phyloP scores from a whole-genome alignment of 192 early-diverging fungal genomes.

The Coemansia sp. region DNA sequence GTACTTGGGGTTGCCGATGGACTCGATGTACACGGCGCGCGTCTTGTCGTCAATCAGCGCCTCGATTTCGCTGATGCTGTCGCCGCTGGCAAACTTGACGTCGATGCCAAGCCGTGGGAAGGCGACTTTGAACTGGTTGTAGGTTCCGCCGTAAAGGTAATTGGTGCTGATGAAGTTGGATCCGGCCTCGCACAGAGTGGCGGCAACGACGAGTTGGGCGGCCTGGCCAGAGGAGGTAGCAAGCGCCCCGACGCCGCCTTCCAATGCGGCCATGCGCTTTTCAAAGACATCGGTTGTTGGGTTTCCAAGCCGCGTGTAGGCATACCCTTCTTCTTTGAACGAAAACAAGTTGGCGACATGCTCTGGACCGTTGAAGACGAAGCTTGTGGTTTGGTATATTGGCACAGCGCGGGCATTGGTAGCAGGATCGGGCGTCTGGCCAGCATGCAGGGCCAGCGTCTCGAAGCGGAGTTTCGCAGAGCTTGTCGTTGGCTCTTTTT shows the following conservation, averaged over 20 bases:
- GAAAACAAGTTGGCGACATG: constrained; percentile 83
- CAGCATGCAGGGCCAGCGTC: constrained; percentile 90
- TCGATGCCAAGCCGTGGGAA: no score
- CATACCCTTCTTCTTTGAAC: constrained; percentile 70
- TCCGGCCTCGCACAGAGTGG: constrained; percentile 72
- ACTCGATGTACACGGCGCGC: no score
- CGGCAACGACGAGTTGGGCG: constrained; percentile 80
- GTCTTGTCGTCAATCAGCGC: no score
- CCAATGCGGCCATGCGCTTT: constrained; percentile 86
- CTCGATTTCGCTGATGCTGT: no score
- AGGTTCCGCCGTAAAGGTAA: no score
- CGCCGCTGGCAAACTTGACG: no score
- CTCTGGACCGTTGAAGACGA: constrained; percentile 74
- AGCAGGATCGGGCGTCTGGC: constrained; percentile 60
- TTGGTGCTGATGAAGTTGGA: constrained; percentile 91
- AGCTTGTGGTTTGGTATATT: constrained; percentile 88
- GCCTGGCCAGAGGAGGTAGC: constrained; percentile 77
- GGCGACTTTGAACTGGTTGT: no score
- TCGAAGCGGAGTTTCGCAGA: constrained; percentile 62
- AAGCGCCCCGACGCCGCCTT: constrained; percentile 78
- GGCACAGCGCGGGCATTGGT: constrained; percentile 84
- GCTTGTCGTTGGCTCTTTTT: not conserved
- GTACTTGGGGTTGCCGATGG: no score
- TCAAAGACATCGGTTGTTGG: constrained; percentile 89
- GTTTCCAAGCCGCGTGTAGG: constrained; percentile 82